Evolutionary conservation across 2,329 filamentous ascomycete species (phyloP).

Genomic region (Whalleya microplaca): DNA sequence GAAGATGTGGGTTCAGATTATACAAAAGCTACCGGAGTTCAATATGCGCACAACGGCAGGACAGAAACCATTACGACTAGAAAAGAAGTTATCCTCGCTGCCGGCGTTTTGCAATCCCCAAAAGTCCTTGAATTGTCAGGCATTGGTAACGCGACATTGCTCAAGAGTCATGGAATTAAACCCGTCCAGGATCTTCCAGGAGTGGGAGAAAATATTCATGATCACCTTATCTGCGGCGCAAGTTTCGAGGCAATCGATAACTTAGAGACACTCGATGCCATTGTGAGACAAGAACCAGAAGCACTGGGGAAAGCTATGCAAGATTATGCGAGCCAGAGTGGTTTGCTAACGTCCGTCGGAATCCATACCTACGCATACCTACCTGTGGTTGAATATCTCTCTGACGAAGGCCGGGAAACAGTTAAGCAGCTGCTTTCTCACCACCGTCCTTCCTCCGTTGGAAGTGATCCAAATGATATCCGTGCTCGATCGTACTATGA

Average conservation of each 20-base stretch:
- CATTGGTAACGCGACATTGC: constrained; percentile 21
- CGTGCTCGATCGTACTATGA: constrained; percentile 9
- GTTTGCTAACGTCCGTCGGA: constrained; percentile 15
- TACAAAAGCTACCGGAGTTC: constrained; percentile 13
- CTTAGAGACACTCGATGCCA: constrained; percentile 18
- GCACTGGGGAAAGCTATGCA: constrained; percentile 15
- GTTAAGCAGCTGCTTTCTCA: constrained; percentile 9
- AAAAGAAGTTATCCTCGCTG: constrained; percentile 28
- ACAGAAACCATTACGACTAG: constrained; percentile 3
- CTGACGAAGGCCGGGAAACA: not conserved
- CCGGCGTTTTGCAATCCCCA: constrained; percentile 23
- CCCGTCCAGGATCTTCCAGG: constrained; percentile 16
- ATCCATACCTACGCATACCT: constrained; percentile 25
- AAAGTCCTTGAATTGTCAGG: constrained; percentile 47
- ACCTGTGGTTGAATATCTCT: constrained; percentile 4
- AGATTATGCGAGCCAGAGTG: constrained; percentile 13
- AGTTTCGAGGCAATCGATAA: constrained; percentile 14
- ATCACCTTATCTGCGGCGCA: constrained; percentile 22
- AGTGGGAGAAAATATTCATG: constrained; percentile 30
- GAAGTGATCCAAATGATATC: not conserved
- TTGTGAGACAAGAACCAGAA: constrained; percentile 17
- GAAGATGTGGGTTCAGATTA: not conserved
- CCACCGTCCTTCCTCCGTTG: not conserved
- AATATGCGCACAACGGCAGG: constrained; percentile 8
- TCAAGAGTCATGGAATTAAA: constrained; percentile 8